Conservation (phyloP, 2,329 filamentous ascomycete species). For the Cytospora chrysosperma region DNA sequence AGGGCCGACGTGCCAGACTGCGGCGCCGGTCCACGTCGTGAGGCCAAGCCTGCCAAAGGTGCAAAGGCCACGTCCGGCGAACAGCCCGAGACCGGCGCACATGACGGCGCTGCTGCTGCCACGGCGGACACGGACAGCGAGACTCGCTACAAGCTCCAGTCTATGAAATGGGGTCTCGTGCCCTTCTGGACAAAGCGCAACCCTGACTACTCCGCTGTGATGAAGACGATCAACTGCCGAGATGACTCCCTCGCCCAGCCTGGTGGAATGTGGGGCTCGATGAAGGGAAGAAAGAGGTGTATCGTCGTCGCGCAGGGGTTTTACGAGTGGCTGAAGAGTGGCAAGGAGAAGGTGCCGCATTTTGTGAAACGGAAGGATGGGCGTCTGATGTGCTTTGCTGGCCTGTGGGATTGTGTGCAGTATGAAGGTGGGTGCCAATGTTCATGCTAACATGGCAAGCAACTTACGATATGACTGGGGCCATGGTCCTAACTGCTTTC, state of each 20-base stretch:
- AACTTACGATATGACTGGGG: not conserved
- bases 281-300: conserved; percentile 89
- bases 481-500: conserved; percentile 12
- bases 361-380: conserved; percentile 81
- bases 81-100: not conserved
- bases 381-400: conserved; percentile 82
- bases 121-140: conserved; percentile 25
- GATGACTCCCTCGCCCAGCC: conserved; percentile 78
- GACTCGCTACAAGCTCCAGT: conserved; percentile 76
- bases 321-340: conserved; percentile 91
- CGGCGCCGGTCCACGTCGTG: conserved; percentile 46
- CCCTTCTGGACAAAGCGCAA: conserved; percentile 90
- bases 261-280: conserved; percentile 84
- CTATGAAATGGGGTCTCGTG: conserved; percentile 94
- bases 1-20: conserved; percentile 68
- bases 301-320: conserved; percentile 88
- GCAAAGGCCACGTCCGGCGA: conserved; percentile 24
- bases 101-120: not conserved
- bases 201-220: conserved; percentile 71
- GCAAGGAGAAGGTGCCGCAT: conserved; percentile 79
- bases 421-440: conserved; percentile 63
- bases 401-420: conserved; percentile 84
- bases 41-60: conserved; percentile 28
- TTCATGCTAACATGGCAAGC: not conserved
- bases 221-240: conserved; percentile 94